These are phyloP conservation scores for Sisymbrium irio DNA, from an alignment of 345 rosid genomes.

Conservation along the genomic window DNA sequence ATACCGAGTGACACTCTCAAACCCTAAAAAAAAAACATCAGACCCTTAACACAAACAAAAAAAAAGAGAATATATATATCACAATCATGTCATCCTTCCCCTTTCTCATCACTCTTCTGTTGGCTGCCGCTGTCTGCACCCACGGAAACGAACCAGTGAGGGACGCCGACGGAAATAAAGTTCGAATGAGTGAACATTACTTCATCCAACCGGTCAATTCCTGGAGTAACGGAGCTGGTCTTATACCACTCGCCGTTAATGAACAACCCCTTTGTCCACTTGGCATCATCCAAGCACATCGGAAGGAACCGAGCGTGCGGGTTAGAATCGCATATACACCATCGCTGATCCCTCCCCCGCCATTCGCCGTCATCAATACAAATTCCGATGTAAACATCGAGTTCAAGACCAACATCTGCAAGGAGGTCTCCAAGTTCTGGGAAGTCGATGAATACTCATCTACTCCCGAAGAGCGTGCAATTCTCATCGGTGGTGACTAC, in stretches of 20 bases:
- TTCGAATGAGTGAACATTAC: neutral
- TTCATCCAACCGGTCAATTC: constrained; percentile 13
- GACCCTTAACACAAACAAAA: neutral
- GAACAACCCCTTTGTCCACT: constrained; percentile 2
- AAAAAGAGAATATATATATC: too few species aligned
- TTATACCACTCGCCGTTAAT: neutral
- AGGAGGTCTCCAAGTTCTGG: constrained; percentile 9
- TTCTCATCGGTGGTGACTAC: neutral
- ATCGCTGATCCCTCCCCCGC: neutral
- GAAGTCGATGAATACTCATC: neutral
- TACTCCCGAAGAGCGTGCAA: neutral
- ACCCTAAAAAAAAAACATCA: too few species aligned
- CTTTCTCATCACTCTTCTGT: neutral
- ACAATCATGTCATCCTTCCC: neutral
- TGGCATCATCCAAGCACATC: neutral
- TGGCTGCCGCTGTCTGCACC: neutral
- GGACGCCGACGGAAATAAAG: neutral
- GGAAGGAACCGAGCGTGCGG: neutral
- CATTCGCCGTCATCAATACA: neutral
- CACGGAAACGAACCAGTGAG: neutral
- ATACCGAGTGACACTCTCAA: neutral
- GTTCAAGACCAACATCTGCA: constrained; percentile 10
- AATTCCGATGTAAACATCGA: neutral
- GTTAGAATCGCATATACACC: neutral
- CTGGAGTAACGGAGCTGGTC: neutral